Evolutionary conservation across 2,329 filamentous ascomycete genomes (phyloP).

Genomic region (Helicocarpus griseus): DNA sequence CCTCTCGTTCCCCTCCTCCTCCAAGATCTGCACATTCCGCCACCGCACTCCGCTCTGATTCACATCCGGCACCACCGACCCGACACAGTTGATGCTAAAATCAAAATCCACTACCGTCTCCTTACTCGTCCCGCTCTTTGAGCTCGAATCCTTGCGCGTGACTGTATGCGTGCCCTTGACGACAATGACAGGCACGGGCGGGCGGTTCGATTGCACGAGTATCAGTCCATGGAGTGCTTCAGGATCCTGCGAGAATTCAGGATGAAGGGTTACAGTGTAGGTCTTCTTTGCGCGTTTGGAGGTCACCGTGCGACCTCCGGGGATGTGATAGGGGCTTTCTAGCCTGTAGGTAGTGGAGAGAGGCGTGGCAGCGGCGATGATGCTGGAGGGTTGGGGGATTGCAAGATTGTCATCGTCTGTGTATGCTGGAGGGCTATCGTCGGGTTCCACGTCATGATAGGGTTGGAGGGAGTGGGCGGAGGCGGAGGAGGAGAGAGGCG

Average conservation of each 20-base stretch:
- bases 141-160: slow-evolving; percentile 19
- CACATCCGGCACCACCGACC: slow-evolving; percentile 13
- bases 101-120: slow-evolving; percentile 22
- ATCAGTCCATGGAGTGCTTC: slow-evolving; percentile 39
- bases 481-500: slow-evolving; percentile 5
- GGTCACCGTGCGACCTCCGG: slow-evolving; percentile 4
- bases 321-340: not conserved
- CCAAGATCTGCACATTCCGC: slow-evolving; percentile 10
- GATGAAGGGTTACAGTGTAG: slow-evolving; percentile 27
- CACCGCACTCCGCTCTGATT: not conserved
- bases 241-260: slow-evolving; percentile 37
- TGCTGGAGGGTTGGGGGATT: not conserved
- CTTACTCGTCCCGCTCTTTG: not conserved
- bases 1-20: slow-evolving; percentile 17
- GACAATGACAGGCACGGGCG: slow-evolving; percentile 45
- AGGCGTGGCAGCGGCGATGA: not conserved
- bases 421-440: slow-evolving; percentile 10
- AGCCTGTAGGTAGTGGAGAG: not conserved
- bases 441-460: slow-evolving; percentile 4
- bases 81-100: slow-evolving; percentile 19
- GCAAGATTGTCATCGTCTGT: slow-evolving; percentile 3
- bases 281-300: slow-evolving; percentile 4
- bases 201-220: slow-evolving; percentile 34
- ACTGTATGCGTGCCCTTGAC: slow-evolving; percentile 47
- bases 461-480: slow-evolving; percentile 6